A percentile compares a stretch with the other conserved stretches of the same genome.
phyloP scores from a whole-genome alignment of 768 basidiomycete species.

The Trametes punicea region DNA sequence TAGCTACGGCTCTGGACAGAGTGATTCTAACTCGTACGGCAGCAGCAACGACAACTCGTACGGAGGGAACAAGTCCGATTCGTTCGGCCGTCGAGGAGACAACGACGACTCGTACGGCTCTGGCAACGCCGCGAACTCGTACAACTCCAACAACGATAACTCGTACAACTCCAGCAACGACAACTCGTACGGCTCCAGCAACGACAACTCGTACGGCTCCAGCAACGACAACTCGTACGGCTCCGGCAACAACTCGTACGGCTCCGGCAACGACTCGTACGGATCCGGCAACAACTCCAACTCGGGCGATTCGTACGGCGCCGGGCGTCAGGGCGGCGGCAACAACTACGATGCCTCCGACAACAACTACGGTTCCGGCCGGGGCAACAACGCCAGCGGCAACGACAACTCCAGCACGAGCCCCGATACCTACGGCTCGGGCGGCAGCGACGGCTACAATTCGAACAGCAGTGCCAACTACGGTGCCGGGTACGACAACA shows the following conservation, averaged over 20 bases:
- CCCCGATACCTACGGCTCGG: constrained; percentile 5
- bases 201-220: constrained; percentile 2
- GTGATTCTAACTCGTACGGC: background rate
- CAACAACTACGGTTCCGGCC: constrained; percentile 6
- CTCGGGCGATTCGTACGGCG: constrained; percentile 6
- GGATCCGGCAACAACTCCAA: constrained; percentile 5
- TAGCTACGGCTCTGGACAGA: constrained; percentile 1
- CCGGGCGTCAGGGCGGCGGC: background rate
- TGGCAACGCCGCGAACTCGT: constrained; percentile 7
- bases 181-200: constrained; percentile 5
- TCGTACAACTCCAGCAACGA: constrained; percentile 3
- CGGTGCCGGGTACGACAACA: background rate
- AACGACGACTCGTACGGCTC: constrained; percentile 5
- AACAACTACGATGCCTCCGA: background rate
- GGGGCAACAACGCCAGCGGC: background rate
- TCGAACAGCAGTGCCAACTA: constrained; percentile 12
- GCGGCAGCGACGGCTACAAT: background rate
- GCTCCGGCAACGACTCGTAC: constrained; percentile 10
- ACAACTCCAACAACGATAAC: background rate
- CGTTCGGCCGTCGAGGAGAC: background rate
- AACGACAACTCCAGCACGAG: constrained; percentile 1
- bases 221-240: constrained; percentile 1
- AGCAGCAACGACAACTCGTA: background rate
- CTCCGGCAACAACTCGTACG: constrained; percentile 13
- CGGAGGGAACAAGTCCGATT: background rate